phyloP scores from a whole-genome alignment of 164 flowering plant species.

The Liquidambar formosana region DNA sequence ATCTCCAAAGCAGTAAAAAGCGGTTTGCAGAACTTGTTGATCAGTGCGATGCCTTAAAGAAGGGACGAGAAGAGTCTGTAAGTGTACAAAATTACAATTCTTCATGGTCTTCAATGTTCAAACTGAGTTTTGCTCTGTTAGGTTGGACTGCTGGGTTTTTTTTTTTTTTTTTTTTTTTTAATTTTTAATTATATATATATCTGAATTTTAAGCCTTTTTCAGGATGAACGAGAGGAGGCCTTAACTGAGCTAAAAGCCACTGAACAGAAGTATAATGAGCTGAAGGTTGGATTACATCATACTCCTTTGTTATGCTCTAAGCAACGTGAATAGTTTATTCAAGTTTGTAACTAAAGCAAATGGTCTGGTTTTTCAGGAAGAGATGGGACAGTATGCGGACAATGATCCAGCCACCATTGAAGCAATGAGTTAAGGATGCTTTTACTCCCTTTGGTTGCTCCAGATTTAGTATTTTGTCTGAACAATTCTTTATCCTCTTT shows the following conservation, averaged over 20 bases:
- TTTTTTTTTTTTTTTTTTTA: background rate
- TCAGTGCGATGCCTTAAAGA: constrained; percentile 59
- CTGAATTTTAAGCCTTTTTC: constrained; percentile 20
- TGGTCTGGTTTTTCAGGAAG: constrained; percentile 48
- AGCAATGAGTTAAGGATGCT: constrained; percentile 68
- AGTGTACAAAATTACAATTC: constrained; percentile 18
- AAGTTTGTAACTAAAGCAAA: background rate
- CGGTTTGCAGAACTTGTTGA: constrained; percentile 58
- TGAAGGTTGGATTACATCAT: constrained; percentile 56
- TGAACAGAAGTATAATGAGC: constrained; percentile 62
- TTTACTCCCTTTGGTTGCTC: background rate
- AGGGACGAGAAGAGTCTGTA: constrained; percentile 94
- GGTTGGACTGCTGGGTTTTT: background rate
- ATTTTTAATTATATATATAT: background rate
- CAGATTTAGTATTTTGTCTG: background rate
- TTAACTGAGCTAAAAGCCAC: constrained; percentile 60
- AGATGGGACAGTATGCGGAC: constrained; percentile 80
- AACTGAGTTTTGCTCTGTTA: background rate
- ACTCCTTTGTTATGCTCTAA: background rate
- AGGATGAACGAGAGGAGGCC: constrained; percentile 90
- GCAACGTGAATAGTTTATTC: background rate
- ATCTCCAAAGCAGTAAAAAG: constrained; percentile 65
- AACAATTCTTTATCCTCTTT: background rate
- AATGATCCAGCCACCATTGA: constrained; percentile 96
- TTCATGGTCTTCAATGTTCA: background rate